Percentiles rank a stretch among this genome's conserved stretches.
These are phyloP conservation scores for Russula sp. DNA, from an alignment of 768 basidiomycete species.

Conservation along the genomic window DNA sequence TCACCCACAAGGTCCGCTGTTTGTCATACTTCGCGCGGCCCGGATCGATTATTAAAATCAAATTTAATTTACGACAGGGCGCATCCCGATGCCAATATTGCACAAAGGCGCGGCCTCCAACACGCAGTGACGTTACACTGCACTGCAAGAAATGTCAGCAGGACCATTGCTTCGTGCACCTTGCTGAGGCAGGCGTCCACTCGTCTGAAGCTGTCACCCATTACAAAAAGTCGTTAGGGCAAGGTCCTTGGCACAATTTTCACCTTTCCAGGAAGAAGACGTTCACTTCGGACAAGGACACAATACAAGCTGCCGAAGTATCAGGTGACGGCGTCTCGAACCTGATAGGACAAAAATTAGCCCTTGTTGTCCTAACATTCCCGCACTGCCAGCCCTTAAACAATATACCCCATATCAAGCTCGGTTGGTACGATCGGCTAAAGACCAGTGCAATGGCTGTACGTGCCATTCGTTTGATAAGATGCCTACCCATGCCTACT, in stretches of 20 bases:
- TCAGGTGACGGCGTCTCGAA: slow-evolving; percentile 31
- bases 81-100: not conserved
- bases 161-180: slow-evolving; percentile 32
- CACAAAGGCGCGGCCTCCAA: slow-evolving; percentile 8
- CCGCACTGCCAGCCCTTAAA: slow-evolving; percentile 42
- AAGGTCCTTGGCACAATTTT: slow-evolving; percentile 30
- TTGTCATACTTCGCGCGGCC: not conserved
- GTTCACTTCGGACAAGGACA: slow-evolving; percentile 18
- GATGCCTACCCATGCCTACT: not conserved
- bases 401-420: slow-evolving; percentile 32
- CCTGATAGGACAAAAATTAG: slow-evolving; percentile 30
- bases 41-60: not conserved
- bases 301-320: slow-evolving; percentile 30
- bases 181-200: slow-evolving; percentile 32
- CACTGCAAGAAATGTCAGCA: slow-evolving; percentile 34
- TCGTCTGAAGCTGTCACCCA: slow-evolving; percentile 31
- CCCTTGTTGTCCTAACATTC: slow-evolving; percentile 43
- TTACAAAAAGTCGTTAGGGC: slow-evolving; percentile 11
- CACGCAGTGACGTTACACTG: slow-evolving; percentile 20
- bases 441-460: not conserved
- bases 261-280: slow-evolving; percentile 25
- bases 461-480: slow-evolving; percentile 5
- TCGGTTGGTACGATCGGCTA: slow-evolving; percentile 56
- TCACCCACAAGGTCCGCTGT: not conserved
- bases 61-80: not conserved